Base-by-base conservation (phyloP, 169 alveolate species). In the Miamiensis avidus region DNA sequence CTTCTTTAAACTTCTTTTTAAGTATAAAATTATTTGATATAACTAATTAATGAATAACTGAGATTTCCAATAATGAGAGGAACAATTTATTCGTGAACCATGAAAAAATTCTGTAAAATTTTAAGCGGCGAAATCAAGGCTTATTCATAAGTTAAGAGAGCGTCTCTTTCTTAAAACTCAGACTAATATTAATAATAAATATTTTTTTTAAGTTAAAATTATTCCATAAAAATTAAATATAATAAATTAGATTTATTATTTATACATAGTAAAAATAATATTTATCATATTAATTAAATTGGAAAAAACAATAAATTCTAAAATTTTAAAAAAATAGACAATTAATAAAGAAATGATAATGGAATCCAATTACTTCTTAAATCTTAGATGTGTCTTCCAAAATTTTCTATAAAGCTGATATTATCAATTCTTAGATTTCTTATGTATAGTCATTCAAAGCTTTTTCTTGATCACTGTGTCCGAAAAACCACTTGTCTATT, bases 21-120 rank as follows among this genome's bases (percentile, higher is more conserved):
- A 11, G 4, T 4, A 49, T 49, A 49, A 49, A 49, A 49, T 11
- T 49, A 11, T 49, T 49, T 49, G 20, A 86, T 82, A 81, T 81
- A 81, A 0, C 65, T 75, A 6, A 86, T 82, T 25, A 86, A 31
- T 72, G 83, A 64, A 31, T 34, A 69, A 16, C 87, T 32, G 0
- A 86, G 27, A 16, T 86, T 82, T 16, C 76, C 82, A n/a, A 86
- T 29, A 27, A 81, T 65, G 26, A 74, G 27, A 75, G 74, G 82
- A 29, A 86, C 87, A 65, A 86, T 74, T 74, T 74, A 79, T 74
- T 86, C 90, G 65, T 86, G 90, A 79, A 79, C 90, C 87, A 86
- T 86, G 31, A 81, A 86, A 73, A 86, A 86, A 31, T 86, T 81
- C 32, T 74, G 81, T 72, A 86, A 33, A 64, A 86, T 74, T 65